phyloP scores from a whole-genome alignment of 768 basidiomycete genomes.

The Mycena vulgaris region DNA sequence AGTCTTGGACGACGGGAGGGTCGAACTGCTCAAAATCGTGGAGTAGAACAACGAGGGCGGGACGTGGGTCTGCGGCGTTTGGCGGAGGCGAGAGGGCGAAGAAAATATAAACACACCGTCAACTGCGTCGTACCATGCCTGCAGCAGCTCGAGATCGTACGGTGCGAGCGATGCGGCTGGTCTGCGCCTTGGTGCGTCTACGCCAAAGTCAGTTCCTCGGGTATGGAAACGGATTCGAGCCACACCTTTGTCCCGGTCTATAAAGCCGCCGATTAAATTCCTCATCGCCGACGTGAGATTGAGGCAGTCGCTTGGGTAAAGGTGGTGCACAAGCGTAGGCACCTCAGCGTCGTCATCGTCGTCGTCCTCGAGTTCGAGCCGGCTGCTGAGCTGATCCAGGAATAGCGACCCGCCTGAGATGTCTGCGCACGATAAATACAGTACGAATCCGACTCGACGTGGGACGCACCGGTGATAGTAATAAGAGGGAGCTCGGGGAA shows the following conservation, averaged over 20 bases:
- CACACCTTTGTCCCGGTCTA: conserved; percentile 50
- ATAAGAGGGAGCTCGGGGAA: conserved; percentile 74
- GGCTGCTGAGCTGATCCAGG: conserved; percentile 59
- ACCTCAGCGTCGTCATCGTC: conserved; percentile 1
- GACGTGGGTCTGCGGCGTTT: conserved; percentile 35
- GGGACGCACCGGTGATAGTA: conserved; percentile 66
- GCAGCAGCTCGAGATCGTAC: conserved; percentile 74
- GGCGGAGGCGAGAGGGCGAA: background rate
- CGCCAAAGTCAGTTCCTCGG: background rate
- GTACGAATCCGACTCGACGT: background rate
- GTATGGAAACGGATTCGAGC: background rate
- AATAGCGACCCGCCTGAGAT: conserved; percentile 63
- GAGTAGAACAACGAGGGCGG: conserved; percentile 70
- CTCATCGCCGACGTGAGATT: conserved; percentile 71
- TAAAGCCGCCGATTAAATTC: conserved; percentile 67
- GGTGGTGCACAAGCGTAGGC: conserved; percentile 57
- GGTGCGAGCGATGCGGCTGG: conserved; percentile 66
- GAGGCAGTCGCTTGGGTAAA: conserved; percentile 72
- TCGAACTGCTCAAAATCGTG: conserved; percentile 87
- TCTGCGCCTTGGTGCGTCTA: conserved; percentile 61
- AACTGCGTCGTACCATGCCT: conserved; percentile 70
- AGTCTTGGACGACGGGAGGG: conserved; percentile 71
- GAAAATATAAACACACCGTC: conserved; percentile 7
- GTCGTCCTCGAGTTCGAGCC: conserved; percentile 47
- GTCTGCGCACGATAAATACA: conserved; percentile 45